Evolutionary conservation across 2,329 filamentous ascomycete genomes (phyloP).

Genomic region (Aspergillus proliferans): DNA sequence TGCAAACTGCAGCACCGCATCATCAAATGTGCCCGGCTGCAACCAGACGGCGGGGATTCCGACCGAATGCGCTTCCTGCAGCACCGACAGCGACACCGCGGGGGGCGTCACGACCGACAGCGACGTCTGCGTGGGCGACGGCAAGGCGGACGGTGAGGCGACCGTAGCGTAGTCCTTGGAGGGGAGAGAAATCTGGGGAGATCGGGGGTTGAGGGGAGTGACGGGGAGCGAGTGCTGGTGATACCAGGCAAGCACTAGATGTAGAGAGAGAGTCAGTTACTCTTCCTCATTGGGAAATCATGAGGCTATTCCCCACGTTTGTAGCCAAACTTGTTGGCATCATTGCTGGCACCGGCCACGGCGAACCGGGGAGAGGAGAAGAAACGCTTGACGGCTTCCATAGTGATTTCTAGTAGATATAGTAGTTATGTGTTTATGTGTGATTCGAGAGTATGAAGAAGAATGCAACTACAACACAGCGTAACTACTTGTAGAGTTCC

Average conservation of each 20-base stretch:
- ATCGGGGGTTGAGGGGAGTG: conserved; percentile 74
- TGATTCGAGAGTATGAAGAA: not conserved
- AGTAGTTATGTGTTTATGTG: conserved; percentile 2
- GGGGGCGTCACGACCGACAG: conserved; percentile 87
- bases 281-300: not conserved
- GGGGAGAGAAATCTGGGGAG: conserved; percentile 58
- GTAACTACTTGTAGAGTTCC: not conserved
- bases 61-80: conserved; percentile 69
- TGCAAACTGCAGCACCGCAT: conserved; percentile 66
- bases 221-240: conserved; percentile 66
- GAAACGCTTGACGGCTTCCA: conserved; percentile 63
- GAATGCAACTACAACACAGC: not conserved
- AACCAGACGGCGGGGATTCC: conserved; percentile 76
- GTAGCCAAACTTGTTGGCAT: conserved; percentile 79
- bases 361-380: conserved; percentile 75
- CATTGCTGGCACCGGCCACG: conserved; percentile 82
- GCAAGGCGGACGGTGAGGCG: conserved; percentile 59
- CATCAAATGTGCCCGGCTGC: conserved; percentile 83
- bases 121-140: conserved; percentile 62
- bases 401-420: conserved; percentile 5
- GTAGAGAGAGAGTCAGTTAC: conserved; percentile 4
- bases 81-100: conserved; percentile 62
- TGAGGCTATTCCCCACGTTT: conserved; percentile 54
- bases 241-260: conserved; percentile 83
- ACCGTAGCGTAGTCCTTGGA: conserved; percentile 57